Conservation (phyloP, 2,329 filamentous ascomycete genomes). For the Rasamsonia emersonii region DNA sequence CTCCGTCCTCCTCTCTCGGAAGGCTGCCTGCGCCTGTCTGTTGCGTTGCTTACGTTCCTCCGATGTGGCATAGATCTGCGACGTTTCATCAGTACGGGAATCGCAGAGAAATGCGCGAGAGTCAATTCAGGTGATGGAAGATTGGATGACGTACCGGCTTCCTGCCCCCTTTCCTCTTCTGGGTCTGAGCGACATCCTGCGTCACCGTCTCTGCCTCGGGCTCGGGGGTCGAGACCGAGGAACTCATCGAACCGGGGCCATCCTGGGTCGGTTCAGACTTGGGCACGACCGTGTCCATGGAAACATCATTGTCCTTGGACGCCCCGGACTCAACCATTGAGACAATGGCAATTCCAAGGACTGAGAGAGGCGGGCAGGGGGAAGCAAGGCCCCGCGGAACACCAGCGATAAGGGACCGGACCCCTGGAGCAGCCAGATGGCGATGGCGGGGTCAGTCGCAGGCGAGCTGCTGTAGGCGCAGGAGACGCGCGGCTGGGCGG, state of each 20-base stretch:
- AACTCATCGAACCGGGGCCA: slow-evolving; percentile 36
- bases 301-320: slow-evolving; percentile 32
- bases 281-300: slow-evolving; percentile 32
- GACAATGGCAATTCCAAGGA: slow-evolving; percentile 28
- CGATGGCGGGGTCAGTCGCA: slow-evolving; percentile 2
- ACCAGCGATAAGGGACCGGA: slow-evolving; percentile 3
- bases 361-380: slow-evolving; percentile 1
- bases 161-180: slow-evolving; percentile 93
- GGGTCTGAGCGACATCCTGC: slow-evolving; percentile 42
- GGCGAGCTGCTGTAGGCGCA: slow-evolving; percentile 15
- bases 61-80: slow-evolving; percentile 92
- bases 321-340: slow-evolving; percentile 35
- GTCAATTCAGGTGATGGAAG: no score
- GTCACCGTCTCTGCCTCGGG: slow-evolving; percentile 31
- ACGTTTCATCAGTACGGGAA: slow-evolving; percentile 10
- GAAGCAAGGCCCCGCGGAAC: slow-evolving; percentile 2
- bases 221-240: slow-evolving; percentile 39
- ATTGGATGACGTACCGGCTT: slow-evolving; percentile 73
- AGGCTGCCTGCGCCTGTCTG: slow-evolving; percentile 91
- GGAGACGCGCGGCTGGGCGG: slow-evolving; percentile 33
- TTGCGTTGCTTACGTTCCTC: slow-evolving; percentile 98
- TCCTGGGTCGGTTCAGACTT: slow-evolving; percentile 35
- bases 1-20: slow-evolving; percentile 91
- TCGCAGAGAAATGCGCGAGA: no score
- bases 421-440: slow-evolving; percentile 1